These are phyloP conservation scores for Fagopyrum tataricum DNA, from an alignment of 148 eudicot species.

Conservation along the genomic window DNA sequence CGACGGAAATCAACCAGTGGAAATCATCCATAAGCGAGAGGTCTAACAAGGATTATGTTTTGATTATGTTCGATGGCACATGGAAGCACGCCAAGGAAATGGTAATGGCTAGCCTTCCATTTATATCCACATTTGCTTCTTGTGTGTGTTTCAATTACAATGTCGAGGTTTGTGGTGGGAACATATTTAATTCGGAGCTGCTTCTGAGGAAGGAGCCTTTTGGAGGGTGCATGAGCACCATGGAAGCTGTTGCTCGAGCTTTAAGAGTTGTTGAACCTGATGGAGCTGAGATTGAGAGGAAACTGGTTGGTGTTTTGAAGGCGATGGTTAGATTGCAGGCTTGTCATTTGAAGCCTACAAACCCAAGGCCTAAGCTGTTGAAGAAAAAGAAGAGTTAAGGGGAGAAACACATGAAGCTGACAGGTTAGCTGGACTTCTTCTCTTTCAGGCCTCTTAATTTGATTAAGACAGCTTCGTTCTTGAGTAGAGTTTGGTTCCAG, in stretches of 20 bases:
- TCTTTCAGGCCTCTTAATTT: neutral
- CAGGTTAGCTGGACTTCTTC: conserved; percentile 4
- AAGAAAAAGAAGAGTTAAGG: conserved; percentile 25
- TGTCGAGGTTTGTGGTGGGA: conserved; percentile 54
- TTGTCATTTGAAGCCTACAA: conserved; percentile 52
- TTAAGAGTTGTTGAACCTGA: conserved; percentile 69
- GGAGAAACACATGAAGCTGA: conserved; percentile 9
- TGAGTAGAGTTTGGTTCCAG: neutral
- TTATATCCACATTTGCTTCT: conserved; percentile 68
- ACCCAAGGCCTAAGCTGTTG: conserved; percentile 44
- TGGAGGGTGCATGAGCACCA: conserved; percentile 90
- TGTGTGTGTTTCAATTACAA: conserved; percentile 62
- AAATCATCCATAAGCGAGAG: conserved; percentile 27
- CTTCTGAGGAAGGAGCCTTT: conserved; percentile 85
- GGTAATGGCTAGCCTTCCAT: conserved; percentile 86
- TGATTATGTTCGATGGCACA: conserved; percentile 90
- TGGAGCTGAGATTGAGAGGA: conserved; percentile 60
- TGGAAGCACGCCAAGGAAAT: conserved; percentile 99
- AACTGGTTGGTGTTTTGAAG: conserved; percentile 56
- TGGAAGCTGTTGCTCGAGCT: conserved; percentile 93
- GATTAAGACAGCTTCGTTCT: neutral
- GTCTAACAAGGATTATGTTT: conserved; percentile 21
- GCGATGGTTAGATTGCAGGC: conserved; percentile 76
- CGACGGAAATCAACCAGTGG: conserved; percentile 41
- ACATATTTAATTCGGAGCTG: conserved; percentile 74